Evolutionary conservation across 805 yeast species (phyloP), one percentile per base, ranked within the genome.

Genomic region (Kazachstania psychrophila): DNA sequence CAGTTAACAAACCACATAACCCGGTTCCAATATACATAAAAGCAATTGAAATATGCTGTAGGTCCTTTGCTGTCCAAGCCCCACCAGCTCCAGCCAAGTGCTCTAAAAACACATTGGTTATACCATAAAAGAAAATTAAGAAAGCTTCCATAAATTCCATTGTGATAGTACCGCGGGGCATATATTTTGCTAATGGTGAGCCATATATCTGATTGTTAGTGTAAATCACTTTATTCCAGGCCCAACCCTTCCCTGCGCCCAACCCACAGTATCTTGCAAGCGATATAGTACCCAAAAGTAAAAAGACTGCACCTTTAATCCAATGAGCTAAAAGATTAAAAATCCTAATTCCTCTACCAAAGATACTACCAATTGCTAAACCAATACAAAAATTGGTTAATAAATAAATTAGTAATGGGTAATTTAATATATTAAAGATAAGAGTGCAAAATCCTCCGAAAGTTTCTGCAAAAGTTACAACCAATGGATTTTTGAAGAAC

Each of bases 301-400:
- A 69, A 54, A 89, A 89, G 2, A 89, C 92, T 18, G 89, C 92
- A 42, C 98, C 98, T 60, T 89, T 89, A 58, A 89, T 89, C 70
- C 86, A 85, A 61, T 89, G 98, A 2, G 98, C 98, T 39, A 89
- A 68, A 36, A 89, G 60, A 49, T 85, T 86, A 64, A 85, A 89
- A 11, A 88, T 79, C 15, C 66, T 65, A 12, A 27, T 29, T 3
- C 76, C 88, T 58, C 73, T 62, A 27, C 95, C 97, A 50, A 87
- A 59, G 28, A 79, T 54, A 37, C 71, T 73, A 30, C 83, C 81
- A 5, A 81, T 77, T 6, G 86, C 84, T 14, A 61, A 23, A 37
- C 77, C 78, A 11, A 70, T 64, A 34, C 66, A 59, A 13, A 79
- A 49, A 51, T 83, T 77, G 19, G 72, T 65, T 37, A 77, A 63